Base-by-base conservation (phyloP, 176 grass and related monocot species). In the Elaeis guineensis region DNA sequence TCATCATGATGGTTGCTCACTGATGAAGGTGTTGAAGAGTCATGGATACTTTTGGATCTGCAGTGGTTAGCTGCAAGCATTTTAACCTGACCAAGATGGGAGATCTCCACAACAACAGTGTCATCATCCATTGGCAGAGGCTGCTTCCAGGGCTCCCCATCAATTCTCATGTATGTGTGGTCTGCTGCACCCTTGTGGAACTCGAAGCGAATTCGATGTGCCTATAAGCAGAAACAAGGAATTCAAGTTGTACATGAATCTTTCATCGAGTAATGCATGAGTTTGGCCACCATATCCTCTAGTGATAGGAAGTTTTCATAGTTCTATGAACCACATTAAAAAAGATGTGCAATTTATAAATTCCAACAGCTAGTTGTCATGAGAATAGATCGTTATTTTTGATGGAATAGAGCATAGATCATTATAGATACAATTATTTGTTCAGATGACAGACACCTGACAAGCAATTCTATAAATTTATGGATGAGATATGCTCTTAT, bases 81-180 rank as follows among this genome's bases (percentile, higher is more conserved):
- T 57, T 77, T 79, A 12, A 95, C 91, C 61, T 95, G 90, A 5
- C 90, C 50, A 2, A 77, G 61, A 72, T 86, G 78, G 25, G 86
- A 86, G 60, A 95, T 90, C 61, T 95, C 90, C 19, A 95, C 80
- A 0, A 95, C 80, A 0, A 95, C 78, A 0, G 80, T 77, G 71
- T 84, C 77, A 0, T 90, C 80, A 16, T 95, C 80, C 21, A 50
- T 69, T 0, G 90, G 90, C 19, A 95, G 77, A 5, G 90, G 90
- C 61, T 95, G 86, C 75, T 90, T 95, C 90, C 90, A 95, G 0
- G 90, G 90, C 61, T 95, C 90, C 35, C 90, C 90, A 0, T 95
- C 90, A 5, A 95, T 59, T 61, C 90, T 84, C 90, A 95, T 95
- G 79, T 76, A 95, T 1, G 90, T 84, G 57, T 86, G 67, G 0